These are phyloP conservation scores for Phialemoniopsis sp. DNA, from an alignment of 2,329 filamentous ascomycete genomes.

Conservation along the genomic window DNA sequence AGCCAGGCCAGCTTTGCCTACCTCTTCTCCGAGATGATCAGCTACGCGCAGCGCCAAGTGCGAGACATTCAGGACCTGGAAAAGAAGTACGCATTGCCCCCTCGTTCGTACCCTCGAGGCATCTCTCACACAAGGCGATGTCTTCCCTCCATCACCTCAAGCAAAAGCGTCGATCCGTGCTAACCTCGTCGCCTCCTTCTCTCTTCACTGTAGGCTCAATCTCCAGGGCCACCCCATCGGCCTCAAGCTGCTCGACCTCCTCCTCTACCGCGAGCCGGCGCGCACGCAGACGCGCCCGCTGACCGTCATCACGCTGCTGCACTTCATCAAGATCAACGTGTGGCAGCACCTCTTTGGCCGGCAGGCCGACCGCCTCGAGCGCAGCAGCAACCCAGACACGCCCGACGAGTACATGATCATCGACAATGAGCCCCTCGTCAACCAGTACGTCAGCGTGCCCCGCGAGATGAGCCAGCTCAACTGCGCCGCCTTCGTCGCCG, in stretches of 20 bases:
- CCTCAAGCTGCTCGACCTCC: constrained; percentile 88
- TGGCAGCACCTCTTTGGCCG: constrained; percentile 92
- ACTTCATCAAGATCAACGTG: constrained; percentile 89
- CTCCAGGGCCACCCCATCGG: constrained; percentile 90
- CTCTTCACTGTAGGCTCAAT: constrained; percentile 62
- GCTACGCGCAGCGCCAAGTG: constrained; percentile 85
- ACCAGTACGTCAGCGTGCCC: constrained; percentile 88
- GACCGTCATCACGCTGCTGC: constrained; percentile 84
- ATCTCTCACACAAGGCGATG: too few species aligned
- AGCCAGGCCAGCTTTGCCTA: constrained; percentile 95
- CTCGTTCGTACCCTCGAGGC: too few species aligned
- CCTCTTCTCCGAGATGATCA: constrained; percentile 94
- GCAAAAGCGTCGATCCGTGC: too few species aligned
- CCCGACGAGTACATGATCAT: constrained; percentile 98
- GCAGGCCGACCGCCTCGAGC: constrained; percentile 88
- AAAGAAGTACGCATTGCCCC: constrained; percentile 58
- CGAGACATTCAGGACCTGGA: constrained; percentile 93
- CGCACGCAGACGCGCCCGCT: constrained; percentile 74
- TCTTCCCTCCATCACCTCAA: too few species aligned
- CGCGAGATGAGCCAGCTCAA: constrained; percentile 96
- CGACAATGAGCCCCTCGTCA: constrained; percentile 95
- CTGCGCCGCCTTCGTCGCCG: constrained; percentile 92
- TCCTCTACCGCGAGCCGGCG: constrained; percentile 76
- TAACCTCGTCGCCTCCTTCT: not conserved
- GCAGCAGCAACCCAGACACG: constrained; percentile 74